A percentile compares a stretch with the other conserved stretches of the same genome.
Conservation (phyloP, 2,329 filamentous ascomycete species). For the Aspergillus ibericus region DNA sequence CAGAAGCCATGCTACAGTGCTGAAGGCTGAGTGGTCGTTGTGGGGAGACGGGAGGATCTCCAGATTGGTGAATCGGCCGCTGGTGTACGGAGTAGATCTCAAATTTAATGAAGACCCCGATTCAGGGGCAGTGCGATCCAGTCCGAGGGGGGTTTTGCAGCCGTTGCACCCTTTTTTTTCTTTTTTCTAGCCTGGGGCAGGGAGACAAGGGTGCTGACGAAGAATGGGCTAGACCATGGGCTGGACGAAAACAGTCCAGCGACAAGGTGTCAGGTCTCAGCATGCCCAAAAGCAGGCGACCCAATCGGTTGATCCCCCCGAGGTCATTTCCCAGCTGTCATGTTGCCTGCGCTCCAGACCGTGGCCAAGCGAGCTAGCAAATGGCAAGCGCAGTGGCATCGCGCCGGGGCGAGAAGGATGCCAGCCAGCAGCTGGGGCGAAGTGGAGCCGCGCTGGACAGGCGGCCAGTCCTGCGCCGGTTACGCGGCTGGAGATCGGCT, state of each 20-base stretch:
- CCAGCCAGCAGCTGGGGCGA: not conserved
- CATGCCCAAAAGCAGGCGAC: not conserved
- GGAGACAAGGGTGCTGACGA: not conserved
- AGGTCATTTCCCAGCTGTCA: not conserved
- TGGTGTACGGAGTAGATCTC: slow-evolving; percentile 6
- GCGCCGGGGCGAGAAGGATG: not conserved
- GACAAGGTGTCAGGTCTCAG: not conserved
- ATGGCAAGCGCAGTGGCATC: not conserved
- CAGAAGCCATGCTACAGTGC: not conserved
- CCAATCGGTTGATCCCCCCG: not conserved
- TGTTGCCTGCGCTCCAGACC: slow-evolving; percentile 5
- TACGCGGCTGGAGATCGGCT: slow-evolving; percentile 13
- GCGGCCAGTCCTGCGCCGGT: not conserved
- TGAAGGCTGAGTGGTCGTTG: slow-evolving; percentile 2
- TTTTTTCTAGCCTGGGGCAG: not conserved
- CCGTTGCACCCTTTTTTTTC: slow-evolving; percentile 3
- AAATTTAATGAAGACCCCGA: slow-evolving; percentile 3
- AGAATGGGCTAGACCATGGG: not conserved
- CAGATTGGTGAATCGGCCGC: slow-evolving; percentile 4
- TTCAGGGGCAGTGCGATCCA: slow-evolving; percentile 5
- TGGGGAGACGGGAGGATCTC: slow-evolving; percentile 9
- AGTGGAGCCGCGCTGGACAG: slow-evolving; percentile 4
- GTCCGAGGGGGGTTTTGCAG: not conserved
- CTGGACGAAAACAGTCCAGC: not conserved
- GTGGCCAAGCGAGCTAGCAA: not conserved